Conservation (phyloP, 371 early-diverging fungal genomes). For the Mucor racemosus region DNA sequence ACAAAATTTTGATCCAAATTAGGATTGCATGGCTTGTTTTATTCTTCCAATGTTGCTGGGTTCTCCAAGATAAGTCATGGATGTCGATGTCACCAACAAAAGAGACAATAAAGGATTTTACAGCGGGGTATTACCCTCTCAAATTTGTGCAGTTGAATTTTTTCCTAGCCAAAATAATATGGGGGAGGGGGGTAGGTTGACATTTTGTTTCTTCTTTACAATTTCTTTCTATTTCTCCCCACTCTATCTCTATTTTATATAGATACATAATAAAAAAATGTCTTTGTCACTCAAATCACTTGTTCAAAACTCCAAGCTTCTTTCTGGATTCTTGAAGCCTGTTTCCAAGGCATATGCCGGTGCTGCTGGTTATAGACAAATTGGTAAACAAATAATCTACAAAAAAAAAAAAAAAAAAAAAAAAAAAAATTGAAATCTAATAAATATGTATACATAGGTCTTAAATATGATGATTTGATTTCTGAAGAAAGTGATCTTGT, state of each 20-base stretch:
- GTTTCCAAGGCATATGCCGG: constrained; percentile 75
- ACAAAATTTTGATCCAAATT: too few species aligned
- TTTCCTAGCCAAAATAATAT: constrained; percentile 3
- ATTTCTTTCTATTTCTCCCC: constrained; percentile 22
- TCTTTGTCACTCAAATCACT: constrained; percentile 50
- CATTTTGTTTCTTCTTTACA: constrained; percentile 5
- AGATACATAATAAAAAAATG: constrained; percentile 25
- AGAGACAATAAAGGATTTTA: background rate
- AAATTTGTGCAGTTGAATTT: background rate
- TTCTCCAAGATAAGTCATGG: too few species aligned
- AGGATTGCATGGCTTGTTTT: too few species aligned
- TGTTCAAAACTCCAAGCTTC: constrained; percentile 68
- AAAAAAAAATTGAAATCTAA: background rate
- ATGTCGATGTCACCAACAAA: background rate
- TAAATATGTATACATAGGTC: constrained; percentile 57
- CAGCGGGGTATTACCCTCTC: background rate
- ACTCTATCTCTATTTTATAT: constrained; percentile 27
- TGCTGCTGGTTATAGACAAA: constrained; percentile 79
- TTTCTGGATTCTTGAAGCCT: constrained; percentile 70
- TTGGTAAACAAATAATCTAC: constrained; percentile 55
- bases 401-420: background rate
- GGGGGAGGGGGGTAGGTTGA: constrained; percentile 12
- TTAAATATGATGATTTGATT: constrained; percentile 91
- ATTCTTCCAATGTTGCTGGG: too few species aligned
- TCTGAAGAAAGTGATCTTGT: constrained; percentile 85